A percentile compares a stretch with the other conserved stretches of the same genome.
Conservation (phyloP, 2,329 filamentous ascomycete genomes). For the Aspergillus thermomutatus region DNA sequence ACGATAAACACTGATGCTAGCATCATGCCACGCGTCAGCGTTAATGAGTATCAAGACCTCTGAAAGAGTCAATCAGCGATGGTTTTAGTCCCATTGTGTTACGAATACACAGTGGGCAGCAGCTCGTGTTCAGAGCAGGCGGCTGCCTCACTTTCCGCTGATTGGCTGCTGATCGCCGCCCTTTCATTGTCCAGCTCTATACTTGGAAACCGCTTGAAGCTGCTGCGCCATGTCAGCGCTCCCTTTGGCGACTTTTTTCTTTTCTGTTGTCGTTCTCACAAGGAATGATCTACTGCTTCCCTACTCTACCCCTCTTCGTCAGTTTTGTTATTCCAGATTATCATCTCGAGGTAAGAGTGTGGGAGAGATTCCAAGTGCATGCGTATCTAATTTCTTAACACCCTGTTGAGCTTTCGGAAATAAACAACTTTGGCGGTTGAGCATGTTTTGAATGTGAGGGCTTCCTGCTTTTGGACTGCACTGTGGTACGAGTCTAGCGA, state of each 20-base stretch:
- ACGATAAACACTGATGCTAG: not conserved
- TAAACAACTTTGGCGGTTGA: not conserved
- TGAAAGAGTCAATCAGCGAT: not conserved
- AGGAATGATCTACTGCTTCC: not conserved
- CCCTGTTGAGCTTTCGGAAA: not conserved
- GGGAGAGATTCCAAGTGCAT: not conserved
- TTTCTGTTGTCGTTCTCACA: not conserved
- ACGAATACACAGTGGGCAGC: not conserved
- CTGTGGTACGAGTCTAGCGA: not conserved
- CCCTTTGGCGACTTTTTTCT: slow-evolving; percentile 1
- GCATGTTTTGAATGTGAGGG: not conserved
- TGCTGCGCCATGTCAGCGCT: slow-evolving; percentile 23
- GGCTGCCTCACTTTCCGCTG: not conserved
- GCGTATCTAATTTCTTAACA: not conserved
- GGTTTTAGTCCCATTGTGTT: not conserved
- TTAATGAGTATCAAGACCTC: no score
- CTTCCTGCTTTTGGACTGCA: not conserved
- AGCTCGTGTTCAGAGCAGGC: not conserved
- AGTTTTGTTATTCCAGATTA: not conserved
- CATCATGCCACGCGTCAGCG: not conserved
- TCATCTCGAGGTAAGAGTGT: not conserved
- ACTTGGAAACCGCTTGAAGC: slow-evolving; percentile 5
- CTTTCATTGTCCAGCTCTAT: not conserved
- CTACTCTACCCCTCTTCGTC: slow-evolving; percentile 2
- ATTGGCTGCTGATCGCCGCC: not conserved